Evolutionary conservation across 306 rosid genomes (phyloP).

Genomic region (Spatholobus suberectus): DNA sequence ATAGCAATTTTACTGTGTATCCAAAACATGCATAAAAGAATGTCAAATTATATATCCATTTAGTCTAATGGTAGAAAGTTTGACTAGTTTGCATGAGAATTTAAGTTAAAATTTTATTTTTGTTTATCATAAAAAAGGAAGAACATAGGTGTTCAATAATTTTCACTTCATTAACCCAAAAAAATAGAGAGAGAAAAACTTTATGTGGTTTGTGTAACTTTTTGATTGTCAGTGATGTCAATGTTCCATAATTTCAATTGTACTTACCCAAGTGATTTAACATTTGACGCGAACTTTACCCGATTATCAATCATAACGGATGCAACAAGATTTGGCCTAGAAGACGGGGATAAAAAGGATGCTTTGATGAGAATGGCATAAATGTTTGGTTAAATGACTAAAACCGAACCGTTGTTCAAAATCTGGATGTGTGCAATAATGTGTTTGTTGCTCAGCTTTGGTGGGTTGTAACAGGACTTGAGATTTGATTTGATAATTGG

Average conservation of each 20-base stretch:
- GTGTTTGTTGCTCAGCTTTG: background rate
- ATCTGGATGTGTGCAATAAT: background rate
- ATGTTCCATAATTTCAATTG: background rate
- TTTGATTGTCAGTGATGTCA: background rate
- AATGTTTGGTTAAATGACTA: constrained; percentile 26
- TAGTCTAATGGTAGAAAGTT: too few relatives aligned
- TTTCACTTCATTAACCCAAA: background rate
- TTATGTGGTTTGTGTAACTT: background rate
- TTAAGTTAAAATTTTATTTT: background rate
- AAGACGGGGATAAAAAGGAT: background rate
- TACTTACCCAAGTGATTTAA: constrained; percentile 6
- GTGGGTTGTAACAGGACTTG: background rate
- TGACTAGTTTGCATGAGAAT: background rate
- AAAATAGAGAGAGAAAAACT: background rate
- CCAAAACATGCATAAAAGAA: too few relatives aligned
- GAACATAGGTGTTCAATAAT: background rate
- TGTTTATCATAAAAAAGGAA: background rate
- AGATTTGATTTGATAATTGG: background rate
- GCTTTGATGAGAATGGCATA: constrained; percentile 11
- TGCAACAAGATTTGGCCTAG: background rate
- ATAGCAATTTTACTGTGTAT: too few relatives aligned
- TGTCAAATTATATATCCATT: too few relatives aligned
- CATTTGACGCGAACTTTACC: constrained; percentile 27
- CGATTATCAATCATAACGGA: constrained; percentile 26
- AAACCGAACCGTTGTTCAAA: constrained; percentile 11